Conservation (phyloP, 2,329 filamentous ascomycete species). For the Nigrospora oryzae region DNA sequence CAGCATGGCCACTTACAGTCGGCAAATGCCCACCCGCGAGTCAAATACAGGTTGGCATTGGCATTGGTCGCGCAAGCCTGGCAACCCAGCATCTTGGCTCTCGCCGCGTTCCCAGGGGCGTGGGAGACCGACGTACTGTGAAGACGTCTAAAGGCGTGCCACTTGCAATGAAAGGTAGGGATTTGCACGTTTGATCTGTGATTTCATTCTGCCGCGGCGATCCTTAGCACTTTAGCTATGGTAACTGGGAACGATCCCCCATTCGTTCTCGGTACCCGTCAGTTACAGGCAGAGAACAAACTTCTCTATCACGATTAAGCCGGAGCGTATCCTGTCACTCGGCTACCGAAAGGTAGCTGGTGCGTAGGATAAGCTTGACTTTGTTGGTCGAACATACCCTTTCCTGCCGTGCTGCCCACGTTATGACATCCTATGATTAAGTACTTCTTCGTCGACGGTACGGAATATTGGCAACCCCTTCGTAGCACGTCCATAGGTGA, state of each 20-base stretch:
- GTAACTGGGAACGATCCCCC: constrained; percentile 54
- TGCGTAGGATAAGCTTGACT: constrained; percentile 96
- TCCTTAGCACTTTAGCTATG: constrained; percentile 37
- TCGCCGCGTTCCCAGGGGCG: too few relatives aligned
- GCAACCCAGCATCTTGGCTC: too few relatives aligned
- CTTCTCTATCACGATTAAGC: constrained; percentile 86
- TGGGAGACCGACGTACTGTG: too few relatives aligned
- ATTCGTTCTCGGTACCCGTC: constrained; percentile 77
- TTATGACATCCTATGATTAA: too few relatives aligned
- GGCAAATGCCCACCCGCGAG: too few relatives aligned
- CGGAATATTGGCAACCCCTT: too few relatives aligned
- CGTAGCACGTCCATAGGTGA: too few relatives aligned
- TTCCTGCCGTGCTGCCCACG: not conserved
- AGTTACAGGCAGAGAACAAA: constrained; percentile 67
- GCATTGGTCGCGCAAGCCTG: too few relatives aligned
- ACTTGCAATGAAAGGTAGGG: not conserved
- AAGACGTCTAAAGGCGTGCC: not conserved
- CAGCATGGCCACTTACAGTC: too few relatives aligned
- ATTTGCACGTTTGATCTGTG: not conserved
- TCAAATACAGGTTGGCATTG: too few relatives aligned
- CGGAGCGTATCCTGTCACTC: constrained; percentile 89
- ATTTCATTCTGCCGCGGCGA: constrained; percentile 41
- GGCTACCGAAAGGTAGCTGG: constrained; percentile 66
- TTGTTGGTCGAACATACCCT: constrained; percentile 72
- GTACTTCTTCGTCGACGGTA: too few relatives aligned